These are phyloP conservation scores for Boletus vermiculosoides DNA, from an alignment of 768 basidiomycete genomes.

Conservation along the genomic window DNA sequence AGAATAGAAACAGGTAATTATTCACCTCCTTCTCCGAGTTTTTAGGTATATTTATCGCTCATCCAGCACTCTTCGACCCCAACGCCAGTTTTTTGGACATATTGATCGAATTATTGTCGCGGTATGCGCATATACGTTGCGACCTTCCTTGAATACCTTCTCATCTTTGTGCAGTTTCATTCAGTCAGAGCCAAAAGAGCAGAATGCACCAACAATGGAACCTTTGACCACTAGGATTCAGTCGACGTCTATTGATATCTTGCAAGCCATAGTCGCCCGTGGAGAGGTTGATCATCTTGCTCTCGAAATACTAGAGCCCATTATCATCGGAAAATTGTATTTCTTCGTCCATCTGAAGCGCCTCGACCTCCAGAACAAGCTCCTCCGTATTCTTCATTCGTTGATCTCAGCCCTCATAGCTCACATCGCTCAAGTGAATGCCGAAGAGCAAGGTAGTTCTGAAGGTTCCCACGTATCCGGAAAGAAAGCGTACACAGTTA, in stretches of 20 bases:
- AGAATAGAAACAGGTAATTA: constrained; percentile 59
- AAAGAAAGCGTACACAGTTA: constrained; percentile 48
- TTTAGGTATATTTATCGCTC: constrained; percentile 7
- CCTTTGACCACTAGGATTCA: constrained; percentile 66
- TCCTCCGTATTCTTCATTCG: constrained; percentile 87
- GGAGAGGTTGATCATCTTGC: constrained; percentile 69
- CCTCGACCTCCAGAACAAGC: constrained; percentile 89
- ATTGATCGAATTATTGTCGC: constrained; percentile 67
- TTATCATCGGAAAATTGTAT: constrained; percentile 74
- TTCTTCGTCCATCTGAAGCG: constrained; percentile 64
- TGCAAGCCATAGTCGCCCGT: constrained; percentile 78
- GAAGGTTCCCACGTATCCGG: constrained; percentile 35
- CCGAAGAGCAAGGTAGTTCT: constrained; percentile 33
- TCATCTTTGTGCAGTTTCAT: constrained; percentile 51
- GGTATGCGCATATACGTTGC: constrained; percentile 56
- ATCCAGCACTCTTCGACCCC: constrained; percentile 38
- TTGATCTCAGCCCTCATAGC: constrained; percentile 66
- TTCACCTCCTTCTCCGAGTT: background rate
- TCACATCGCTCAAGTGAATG: constrained; percentile 27
- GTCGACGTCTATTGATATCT: constrained; percentile 70
- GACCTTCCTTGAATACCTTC: background rate
- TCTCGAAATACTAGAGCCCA: constrained; percentile 65
- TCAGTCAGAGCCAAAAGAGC: constrained; percentile 69
- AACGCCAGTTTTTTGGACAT: constrained; percentile 76
- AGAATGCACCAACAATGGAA: constrained; percentile 50